These are phyloP conservation scores for Schoenoplectus tabernaemontani DNA, from an alignment of 202 grass and related monocot genomes.

Conservation along the genomic window DNA sequence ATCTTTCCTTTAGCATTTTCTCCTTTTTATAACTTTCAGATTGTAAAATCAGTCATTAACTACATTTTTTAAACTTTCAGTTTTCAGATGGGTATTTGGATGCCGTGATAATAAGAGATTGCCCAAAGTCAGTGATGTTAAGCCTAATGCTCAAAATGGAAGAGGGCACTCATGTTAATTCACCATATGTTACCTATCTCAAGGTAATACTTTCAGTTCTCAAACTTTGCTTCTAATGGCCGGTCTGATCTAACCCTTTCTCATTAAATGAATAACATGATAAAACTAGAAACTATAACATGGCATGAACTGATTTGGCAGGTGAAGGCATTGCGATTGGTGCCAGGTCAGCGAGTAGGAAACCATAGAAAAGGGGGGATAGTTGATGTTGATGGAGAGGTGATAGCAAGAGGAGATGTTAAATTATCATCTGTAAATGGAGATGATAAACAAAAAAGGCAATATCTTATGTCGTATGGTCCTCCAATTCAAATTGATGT, in stretches of 20 bases:
- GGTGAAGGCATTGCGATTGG: conserved; percentile 78
- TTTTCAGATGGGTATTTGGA: conserved; percentile 97
- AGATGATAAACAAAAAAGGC: conserved; percentile 17
- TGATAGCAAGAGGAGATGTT: conserved; percentile 58
- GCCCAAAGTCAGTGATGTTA: conserved; percentile 47
- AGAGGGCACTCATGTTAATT: conserved; percentile 65
- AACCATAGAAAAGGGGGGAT: conserved; percentile 54
- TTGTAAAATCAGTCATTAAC: neutral
- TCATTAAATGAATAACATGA: neutral
- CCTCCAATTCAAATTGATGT: conserved; percentile 65
- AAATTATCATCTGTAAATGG: neutral
- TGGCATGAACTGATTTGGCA: conserved; percentile 23
- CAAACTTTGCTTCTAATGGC: neutral
- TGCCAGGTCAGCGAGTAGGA: conserved; percentile 56
- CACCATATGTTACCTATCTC: conserved; percentile 70
- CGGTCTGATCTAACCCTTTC: neutral
- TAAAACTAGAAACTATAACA: neutral
- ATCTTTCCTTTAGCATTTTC: neutral
- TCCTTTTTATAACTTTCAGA: neutral
- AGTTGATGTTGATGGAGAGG: conserved; percentile 82
- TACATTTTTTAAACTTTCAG: conserved; percentile 29
- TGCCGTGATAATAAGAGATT: conserved; percentile 69
- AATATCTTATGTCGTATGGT: conserved; percentile 72
- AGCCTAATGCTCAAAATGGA: conserved; percentile 55
- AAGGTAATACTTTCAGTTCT: conserved; percentile 42